These are phyloP conservation scores for Candida golubevii DNA, from an alignment of 805 yeast species.

Conservation along the genomic window DNA sequence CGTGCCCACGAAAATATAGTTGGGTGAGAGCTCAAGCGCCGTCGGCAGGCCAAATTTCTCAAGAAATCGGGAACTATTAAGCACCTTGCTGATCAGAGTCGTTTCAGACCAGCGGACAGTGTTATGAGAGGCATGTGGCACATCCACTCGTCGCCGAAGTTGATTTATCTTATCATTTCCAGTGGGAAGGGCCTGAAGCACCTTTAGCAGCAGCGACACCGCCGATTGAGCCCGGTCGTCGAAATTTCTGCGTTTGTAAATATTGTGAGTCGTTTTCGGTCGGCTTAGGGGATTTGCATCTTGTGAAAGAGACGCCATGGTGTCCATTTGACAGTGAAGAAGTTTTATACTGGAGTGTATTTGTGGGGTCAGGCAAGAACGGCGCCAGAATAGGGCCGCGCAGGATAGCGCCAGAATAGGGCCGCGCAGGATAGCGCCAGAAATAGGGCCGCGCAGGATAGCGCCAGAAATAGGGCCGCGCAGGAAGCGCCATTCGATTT, in stretches of 20 bases:
- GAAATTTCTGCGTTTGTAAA: conserved; percentile 18
- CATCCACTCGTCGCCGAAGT: background rate
- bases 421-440: too few species aligned
- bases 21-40: conserved; percentile 23
- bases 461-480: too few species aligned
- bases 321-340: too few species aligned
- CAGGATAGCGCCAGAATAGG: too few species aligned
- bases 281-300: too few species aligned
- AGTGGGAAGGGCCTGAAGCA: background rate
- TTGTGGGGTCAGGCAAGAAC: too few species aligned
- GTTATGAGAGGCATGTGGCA: conserved; percentile 1
- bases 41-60: conserved; percentile 21
- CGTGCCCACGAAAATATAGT: conserved; percentile 64
- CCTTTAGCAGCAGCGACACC: conserved; percentile 9
- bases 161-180: background rate
- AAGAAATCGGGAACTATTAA: conserved; percentile 22
- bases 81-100: conserved; percentile 15
- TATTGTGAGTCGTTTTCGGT: too few species aligned
- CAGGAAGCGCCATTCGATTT: too few species aligned
- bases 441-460: too few species aligned
- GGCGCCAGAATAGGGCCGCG: too few species aligned
- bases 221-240: conserved; percentile 37
- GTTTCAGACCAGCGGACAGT: conserved; percentile 27
- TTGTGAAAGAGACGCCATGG: too few species aligned
- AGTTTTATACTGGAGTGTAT: too few species aligned